Evolutionary conservation across 148 eudicot genomes (phyloP).

Genomic region (Suaeda aralocaspica): DNA sequence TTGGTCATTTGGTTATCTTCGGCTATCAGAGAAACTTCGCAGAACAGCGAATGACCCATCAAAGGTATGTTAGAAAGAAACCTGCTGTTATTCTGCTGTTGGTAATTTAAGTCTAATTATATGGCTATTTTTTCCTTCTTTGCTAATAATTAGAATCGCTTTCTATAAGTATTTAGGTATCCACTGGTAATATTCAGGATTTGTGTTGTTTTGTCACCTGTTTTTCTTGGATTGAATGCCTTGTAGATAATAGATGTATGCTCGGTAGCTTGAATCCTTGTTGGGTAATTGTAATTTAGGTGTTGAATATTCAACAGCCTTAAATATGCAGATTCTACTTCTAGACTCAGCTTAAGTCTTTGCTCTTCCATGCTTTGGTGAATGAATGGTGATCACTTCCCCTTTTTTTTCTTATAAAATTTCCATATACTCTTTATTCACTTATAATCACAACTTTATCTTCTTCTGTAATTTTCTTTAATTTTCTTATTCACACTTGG

Average conservation of each 20-base stretch:
- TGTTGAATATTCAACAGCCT: neutral
- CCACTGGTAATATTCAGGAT: neutral
- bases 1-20: conserved; percentile 92
- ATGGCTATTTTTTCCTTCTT: no score
- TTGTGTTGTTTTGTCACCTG: neutral
- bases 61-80: conserved; percentile 51
- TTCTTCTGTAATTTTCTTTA: no score
- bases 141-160: no score
- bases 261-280: neutral
- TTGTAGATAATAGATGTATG: neutral
- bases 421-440: neutral
- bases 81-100: neutral
- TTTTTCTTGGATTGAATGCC: neutral
- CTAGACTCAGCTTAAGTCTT: neutral
- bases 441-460: neutral
- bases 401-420: neutral
- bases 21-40: conserved; percentile 73
- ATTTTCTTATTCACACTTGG: neutral
- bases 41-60: conserved; percentile 82
- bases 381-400: no score
- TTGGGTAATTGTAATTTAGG: neutral
- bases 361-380: neutral
- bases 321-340: neutral
- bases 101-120: no score
- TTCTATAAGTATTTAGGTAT: no score